A percentile compares a stretch with the other conserved stretches of the same genome.
Evolutionary conservation across 768 basidiomycete species (phyloP).

Genomic region (Boletus rufocinnamomeus): DNA sequence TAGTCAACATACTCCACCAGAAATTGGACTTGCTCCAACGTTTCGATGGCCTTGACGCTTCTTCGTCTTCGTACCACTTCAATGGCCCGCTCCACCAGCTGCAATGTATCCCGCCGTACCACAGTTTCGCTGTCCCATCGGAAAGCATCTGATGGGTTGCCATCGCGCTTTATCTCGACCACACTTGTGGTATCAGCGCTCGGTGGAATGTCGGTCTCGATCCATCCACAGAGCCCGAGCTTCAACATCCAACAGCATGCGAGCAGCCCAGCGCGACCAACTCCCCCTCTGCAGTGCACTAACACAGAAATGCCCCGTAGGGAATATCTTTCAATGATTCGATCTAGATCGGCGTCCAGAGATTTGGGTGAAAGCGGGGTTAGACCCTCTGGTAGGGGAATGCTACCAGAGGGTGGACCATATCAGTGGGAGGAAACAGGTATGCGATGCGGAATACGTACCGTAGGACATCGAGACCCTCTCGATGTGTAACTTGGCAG

Average conservation of each 20-base stretch:
- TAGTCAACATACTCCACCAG: constrained; percentile 75
- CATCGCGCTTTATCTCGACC: constrained; percentile 6
- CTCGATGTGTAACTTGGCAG: constrained; percentile 52
- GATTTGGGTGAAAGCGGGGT: constrained; percentile 59
- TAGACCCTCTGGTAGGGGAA: constrained; percentile 91
- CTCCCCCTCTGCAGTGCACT: constrained; percentile 92
- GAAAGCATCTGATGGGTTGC: not conserved
- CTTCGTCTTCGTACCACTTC: constrained; percentile 70
- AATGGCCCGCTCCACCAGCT: constrained; percentile 73
- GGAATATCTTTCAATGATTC: constrained; percentile 71
- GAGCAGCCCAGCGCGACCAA: constrained; percentile 89
- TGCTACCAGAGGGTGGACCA: constrained; percentile 40
- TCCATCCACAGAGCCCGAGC: constrained; percentile 85
- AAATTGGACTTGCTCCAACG: constrained; percentile 89
- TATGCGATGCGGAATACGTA: constrained; percentile 27
- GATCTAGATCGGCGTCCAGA: constrained; percentile 66
- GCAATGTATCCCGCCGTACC: constrained; percentile 51
- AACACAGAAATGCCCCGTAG: constrained; percentile 70
- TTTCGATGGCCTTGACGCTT: constrained; percentile 91
- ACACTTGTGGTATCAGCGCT: constrained; percentile 10
- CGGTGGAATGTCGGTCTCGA: constrained; percentile 32
- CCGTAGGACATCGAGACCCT: constrained; percentile 83
- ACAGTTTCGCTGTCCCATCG: constrained; percentile 26
- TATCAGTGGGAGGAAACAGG: not conserved
- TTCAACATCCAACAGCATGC: constrained; percentile 93